These are phyloP conservation scores for Lactarius indigo DNA, from an alignment of 768 basidiomycete species.

Conservation along the genomic window DNA sequence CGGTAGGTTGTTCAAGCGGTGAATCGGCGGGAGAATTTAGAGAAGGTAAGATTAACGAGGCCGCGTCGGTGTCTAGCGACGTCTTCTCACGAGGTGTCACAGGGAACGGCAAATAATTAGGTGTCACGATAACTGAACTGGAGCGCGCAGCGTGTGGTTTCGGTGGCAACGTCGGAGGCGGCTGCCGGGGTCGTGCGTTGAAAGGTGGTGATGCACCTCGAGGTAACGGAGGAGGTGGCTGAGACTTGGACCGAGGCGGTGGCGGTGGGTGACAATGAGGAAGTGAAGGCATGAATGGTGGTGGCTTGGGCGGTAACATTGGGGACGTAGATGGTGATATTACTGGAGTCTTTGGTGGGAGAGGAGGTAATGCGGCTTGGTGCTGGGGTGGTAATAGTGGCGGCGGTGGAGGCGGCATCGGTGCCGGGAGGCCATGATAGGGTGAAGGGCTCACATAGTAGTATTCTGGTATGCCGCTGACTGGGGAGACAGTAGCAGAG, in stretches of 20 bases:
- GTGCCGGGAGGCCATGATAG: neutral
- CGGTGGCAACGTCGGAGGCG: neutral
- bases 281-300: neutral
- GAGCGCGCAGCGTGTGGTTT: slow-evolving; percentile 11
- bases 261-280: neutral
- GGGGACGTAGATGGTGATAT: slow-evolving; percentile 9
- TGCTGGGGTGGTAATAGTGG: neutral
- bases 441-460: slow-evolving; percentile 7
- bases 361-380: slow-evolving; percentile 8
- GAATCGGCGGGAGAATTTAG: slow-evolving; percentile 25
- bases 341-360: slow-evolving; percentile 16
- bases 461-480: neutral
- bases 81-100: neutral
- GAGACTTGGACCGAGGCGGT: neutral
- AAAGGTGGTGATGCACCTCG: neutral
- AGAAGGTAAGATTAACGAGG: neutral
- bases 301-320: slow-evolving; percentile 10
- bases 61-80: neutral
- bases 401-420: neutral
- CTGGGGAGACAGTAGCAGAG: neutral
- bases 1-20: slow-evolving; percentile 2
- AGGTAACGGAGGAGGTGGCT: slow-evolving; percentile 1
- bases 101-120: neutral
- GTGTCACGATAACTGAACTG: neutral
- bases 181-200: neutral